Conservation (phyloP, 306 rosid genomes). For the barrel medic (Medicago truncatula) region DNA sequence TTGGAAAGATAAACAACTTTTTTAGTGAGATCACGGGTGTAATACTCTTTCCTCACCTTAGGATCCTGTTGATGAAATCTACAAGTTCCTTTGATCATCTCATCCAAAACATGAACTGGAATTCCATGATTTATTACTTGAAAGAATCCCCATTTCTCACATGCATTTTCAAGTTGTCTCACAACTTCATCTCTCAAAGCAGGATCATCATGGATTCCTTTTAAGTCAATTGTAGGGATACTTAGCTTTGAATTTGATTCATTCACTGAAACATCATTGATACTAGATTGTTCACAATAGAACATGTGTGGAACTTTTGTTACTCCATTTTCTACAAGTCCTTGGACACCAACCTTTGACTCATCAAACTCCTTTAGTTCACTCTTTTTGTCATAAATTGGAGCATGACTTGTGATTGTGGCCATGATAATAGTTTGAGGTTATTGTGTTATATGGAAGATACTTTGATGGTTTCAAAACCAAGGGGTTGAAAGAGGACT, state of each 20-base stretch:
- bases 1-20: conserved; percentile 42
- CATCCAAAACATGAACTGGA: conserved; percentile 42
- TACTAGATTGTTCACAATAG: not conserved
- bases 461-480: too few relatives aligned
- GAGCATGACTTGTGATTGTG: not conserved
- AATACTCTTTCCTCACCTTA: conserved; percentile 52
- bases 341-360: conserved; percentile 36
- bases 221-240: conserved; percentile 56
- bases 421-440: conserved; percentile 26
- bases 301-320: conserved; percentile 42
- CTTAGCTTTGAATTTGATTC: conserved; percentile 36
- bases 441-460: too few relatives aligned
- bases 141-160: conserved; percentile 60
- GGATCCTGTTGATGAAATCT: conserved; percentile 54
- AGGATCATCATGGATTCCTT: conserved; percentile 35
- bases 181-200: conserved; percentile 39
- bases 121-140: conserved; percentile 62
- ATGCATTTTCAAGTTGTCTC: conserved; percentile 40
- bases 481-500: too few relatives aligned
- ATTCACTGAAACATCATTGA: not conserved
- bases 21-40: conserved; percentile 45
- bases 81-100: conserved; percentile 48
- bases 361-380: conserved; percentile 46
- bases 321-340: conserved; percentile 37
- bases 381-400: conserved; percentile 30